Conservation (phyloP, 352 stramenopile genomes). For the Peronospora farinosa region DNA sequence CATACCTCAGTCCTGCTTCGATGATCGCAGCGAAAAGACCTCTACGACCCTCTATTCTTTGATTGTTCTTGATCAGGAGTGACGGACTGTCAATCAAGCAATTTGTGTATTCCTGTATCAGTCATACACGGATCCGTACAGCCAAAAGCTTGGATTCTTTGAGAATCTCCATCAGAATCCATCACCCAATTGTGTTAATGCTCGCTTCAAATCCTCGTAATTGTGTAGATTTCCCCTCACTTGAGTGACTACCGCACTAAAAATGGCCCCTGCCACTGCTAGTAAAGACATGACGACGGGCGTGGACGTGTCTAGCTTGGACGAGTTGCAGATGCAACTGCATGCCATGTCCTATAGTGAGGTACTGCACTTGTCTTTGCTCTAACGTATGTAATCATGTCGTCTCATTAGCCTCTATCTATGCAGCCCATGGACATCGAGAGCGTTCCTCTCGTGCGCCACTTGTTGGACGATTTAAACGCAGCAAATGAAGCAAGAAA, state of each 20-base stretch:
- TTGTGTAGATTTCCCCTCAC: background rate
- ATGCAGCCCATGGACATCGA: constrained; percentile 50
- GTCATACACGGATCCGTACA: too few relatives aligned
- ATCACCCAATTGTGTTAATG: too few relatives aligned
- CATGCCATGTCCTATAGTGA: constrained; percentile 55
- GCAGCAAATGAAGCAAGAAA: constrained; percentile 21
- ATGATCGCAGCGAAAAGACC: background rate
- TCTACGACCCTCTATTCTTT: too few relatives aligned
- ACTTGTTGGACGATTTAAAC: constrained; percentile 53
- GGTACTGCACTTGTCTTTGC: constrained; percentile 15
- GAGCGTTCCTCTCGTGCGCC: constrained; percentile 49
- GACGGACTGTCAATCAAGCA: too few relatives aligned
- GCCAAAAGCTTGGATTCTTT: too few relatives aligned
- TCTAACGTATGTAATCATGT: background rate
- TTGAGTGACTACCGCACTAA: constrained; percentile 12
- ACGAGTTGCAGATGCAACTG: constrained; percentile 52
- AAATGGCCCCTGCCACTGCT: constrained; percentile 29
- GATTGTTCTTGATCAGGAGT: too few relatives aligned
- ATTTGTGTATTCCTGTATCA: too few relatives aligned
- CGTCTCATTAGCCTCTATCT: background rate
- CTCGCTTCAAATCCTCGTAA: background rate
- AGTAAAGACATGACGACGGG: constrained; percentile 31
- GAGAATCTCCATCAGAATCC: too few relatives aligned
- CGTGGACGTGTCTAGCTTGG: constrained; percentile 44
- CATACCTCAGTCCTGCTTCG: background rate